Conservation (phyloP, 345 rosid species). For the Sapria himalayana region DNA sequence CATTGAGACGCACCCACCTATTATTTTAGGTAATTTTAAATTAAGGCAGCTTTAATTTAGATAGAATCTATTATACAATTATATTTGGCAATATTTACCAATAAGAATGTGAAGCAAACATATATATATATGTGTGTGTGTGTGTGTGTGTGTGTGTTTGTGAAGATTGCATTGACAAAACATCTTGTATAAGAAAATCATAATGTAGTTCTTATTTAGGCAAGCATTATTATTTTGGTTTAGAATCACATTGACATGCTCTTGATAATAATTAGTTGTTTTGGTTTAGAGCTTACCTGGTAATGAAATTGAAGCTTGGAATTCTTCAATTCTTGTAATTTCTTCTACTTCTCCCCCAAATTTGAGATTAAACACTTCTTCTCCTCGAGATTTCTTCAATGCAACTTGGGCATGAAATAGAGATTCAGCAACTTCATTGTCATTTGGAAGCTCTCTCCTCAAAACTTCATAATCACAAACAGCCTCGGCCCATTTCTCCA, state of each 20-base stretch:
- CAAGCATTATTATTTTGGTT: too few species aligned
- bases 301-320: constrained; percentile 55
- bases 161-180: too few species aligned
- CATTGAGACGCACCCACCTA: too few species aligned
- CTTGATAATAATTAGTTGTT: not conserved
- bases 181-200: too few species aligned
- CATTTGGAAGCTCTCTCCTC: constrained; percentile 58
- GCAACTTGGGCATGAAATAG: constrained; percentile 89
- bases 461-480: constrained; percentile 71
- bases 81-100: too few species aligned
- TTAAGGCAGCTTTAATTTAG: too few species aligned
- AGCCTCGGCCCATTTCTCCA: constrained; percentile 80
- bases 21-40: too few species aligned
- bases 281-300: constrained; percentile 29
- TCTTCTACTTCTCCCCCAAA: constrained; percentile 93
- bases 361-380: constrained; percentile 75
- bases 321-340: constrained; percentile 47
- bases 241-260: constrained; percentile 1
- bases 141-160: too few species aligned
- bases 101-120: too few species aligned
- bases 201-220: too few species aligned
- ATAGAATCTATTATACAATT: too few species aligned
- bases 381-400: constrained; percentile 78
- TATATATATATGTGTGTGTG: too few species aligned
- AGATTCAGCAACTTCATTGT: constrained; percentile 69